phyloP scores from a whole-genome alignment of 2,329 filamentous ascomycete genomes.

The Xylariaceae sp. region DNA sequence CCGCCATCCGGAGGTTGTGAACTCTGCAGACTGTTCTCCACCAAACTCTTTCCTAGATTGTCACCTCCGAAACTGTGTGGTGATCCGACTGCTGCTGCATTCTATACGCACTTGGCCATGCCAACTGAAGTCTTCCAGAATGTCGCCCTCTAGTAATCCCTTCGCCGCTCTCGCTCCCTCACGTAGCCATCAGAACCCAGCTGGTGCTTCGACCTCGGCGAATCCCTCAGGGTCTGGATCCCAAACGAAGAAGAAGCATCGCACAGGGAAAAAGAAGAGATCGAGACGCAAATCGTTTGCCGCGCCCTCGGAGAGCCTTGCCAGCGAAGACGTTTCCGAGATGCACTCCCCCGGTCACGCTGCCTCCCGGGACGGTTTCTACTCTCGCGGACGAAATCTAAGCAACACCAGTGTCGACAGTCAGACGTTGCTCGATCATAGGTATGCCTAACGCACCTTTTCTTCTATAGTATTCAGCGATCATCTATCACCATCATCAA shows the following conservation, averaged over 20 bases:
- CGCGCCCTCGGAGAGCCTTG: conserved; percentile 52
- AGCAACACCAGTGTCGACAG: conserved; percentile 89
- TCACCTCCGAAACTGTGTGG: too few species aligned
- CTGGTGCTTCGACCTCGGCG: conserved; percentile 10
- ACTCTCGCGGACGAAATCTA: conserved; percentile 51
- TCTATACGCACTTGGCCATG: not conserved
- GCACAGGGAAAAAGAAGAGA: conserved; percentile 67
- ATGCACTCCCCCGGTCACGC: conserved; percentile 15
- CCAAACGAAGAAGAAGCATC: conserved; percentile 63
- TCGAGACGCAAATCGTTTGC: conserved; percentile 78
- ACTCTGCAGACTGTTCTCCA: too few species aligned
- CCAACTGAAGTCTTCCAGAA: not conserved
- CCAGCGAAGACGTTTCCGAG: conserved; percentile 18
- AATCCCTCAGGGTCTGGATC: conserved; percentile 8
- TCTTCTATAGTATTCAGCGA: not conserved
- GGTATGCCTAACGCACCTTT: conserved; percentile 28
- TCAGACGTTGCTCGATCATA: conserved; percentile 81
- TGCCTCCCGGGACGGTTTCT: conserved; percentile 37
- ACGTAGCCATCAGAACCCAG: conserved; percentile 2
- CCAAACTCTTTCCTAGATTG: too few species aligned
- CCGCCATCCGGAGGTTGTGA: too few species aligned
- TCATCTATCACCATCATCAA: too few species aligned
- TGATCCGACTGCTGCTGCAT: too few species aligned
- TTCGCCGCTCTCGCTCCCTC: conserved; percentile 58
- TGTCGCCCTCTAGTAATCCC: conserved; percentile 21